These are phyloP conservation scores for Termitomyces sp. DNA, from an alignment of 768 basidiomycete species.

Conservation along the genomic window DNA sequence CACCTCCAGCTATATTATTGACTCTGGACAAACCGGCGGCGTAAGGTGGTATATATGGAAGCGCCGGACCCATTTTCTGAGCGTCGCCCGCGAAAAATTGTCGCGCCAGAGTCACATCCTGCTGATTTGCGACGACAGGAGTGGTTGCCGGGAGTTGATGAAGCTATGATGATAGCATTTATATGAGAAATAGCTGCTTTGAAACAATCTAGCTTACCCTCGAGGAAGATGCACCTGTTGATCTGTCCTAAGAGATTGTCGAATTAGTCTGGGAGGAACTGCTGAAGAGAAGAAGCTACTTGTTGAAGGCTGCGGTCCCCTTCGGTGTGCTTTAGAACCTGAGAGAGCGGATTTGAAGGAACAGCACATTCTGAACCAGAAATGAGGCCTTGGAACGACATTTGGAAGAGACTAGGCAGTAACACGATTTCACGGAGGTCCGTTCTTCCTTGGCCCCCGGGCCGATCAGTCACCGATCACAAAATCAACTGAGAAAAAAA, in stretches of 20 bases:
- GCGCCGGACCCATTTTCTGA: constrained; percentile 21
- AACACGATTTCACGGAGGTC: neutral
- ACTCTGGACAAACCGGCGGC: constrained; percentile 17
- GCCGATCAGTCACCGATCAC: constrained; percentile 3
- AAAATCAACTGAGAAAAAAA: neutral
- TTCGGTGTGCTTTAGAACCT: constrained; percentile 86
- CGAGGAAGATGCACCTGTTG: constrained; percentile 67
- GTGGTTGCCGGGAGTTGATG: constrained; percentile 69
- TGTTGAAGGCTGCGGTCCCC: constrained; percentile 85
- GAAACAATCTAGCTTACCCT: constrained; percentile 36
- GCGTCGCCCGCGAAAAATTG: constrained; percentile 65
- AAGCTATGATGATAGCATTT: constrained; percentile 36
- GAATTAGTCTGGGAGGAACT: neutral
- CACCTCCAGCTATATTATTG: constrained; percentile 23
- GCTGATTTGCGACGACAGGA: constrained; percentile 43
- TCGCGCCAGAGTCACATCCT: constrained; percentile 68
- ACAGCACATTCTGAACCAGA: constrained; percentile 89
- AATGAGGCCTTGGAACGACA: constrained; percentile 76
- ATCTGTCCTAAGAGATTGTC: constrained; percentile 50
- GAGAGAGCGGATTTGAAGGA: constrained; percentile 78
- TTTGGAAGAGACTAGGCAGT: constrained; percentile 17
- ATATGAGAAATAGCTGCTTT: neutral
- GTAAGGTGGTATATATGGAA: constrained; percentile 16
- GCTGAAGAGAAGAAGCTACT: constrained; percentile 33
- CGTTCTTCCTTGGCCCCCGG: neutral